Evolutionary conservation across 805 yeast genomes (phyloP), one percentile per base, ranked within the genome.

Genomic region (Candida sanyiensis): DNA sequence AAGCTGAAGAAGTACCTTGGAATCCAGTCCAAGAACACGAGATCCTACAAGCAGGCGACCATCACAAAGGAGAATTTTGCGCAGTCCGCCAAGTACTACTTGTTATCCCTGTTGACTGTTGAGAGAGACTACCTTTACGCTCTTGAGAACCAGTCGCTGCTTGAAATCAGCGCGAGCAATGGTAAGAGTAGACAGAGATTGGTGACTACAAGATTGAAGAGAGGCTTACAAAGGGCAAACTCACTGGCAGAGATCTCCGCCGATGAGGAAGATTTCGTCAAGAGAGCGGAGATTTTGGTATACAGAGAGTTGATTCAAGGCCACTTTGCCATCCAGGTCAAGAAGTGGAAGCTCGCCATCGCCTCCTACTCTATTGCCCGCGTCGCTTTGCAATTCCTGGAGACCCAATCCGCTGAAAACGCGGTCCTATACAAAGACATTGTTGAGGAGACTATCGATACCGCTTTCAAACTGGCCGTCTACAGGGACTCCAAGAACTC

Each of bases 111-210:
- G 18, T 65, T 77, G 41, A 70, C 72, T n/a, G 78, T 83, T 2
- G 97, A 93, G 59, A 73, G 96, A 54, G 84, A 86, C 49, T 64
- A 79, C 54, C 67, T 86, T 22, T 75, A 71, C 49, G 82, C 89
- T 1, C 69, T 77, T 57, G 88, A 82, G 58, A 67, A 78, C 38
- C 73, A 74, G 43, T 61, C 72, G 9, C 58, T 70, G 34, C 58
- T 76, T 44, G 85, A 76, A 44, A 68, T 76, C 28, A 72, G 73
- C 42, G 66, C 70, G 10, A 68, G 61, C 24, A 37, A 37, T 5
- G 24, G 34, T 16, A 56, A 41, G 32, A 64, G 48, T 55, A 56
- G 58, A 46, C 65, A 72, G n/a, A 71, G 71, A 39, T 72, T 80
- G 43, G 62, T 83, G 49, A 54, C 69, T 9, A 73, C 88, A 20